phyloP scores from a whole-genome alignment of 176 grass and related monocot species.

The Cenchrus fungigraminus region DNA sequence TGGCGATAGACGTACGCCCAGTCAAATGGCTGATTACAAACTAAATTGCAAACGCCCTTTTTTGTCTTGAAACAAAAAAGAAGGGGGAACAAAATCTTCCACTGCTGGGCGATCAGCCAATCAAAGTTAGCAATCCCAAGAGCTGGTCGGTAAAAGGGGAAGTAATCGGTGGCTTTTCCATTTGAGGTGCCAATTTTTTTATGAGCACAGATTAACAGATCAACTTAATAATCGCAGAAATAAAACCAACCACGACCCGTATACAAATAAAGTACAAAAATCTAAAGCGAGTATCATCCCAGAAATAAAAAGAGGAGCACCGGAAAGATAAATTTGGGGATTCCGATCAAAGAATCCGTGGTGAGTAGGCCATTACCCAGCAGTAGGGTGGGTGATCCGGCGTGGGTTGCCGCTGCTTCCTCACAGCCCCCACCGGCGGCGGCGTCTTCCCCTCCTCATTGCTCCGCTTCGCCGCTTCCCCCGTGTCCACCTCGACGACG shows the following conservation, averaged over 20 bases:
- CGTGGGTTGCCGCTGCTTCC: constrained; percentile 15
- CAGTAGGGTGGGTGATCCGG: constrained; percentile 62
- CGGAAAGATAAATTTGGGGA: not conserved
- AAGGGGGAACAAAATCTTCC: not conserved
- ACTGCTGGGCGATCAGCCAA: not conserved
- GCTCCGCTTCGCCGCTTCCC: not conserved
- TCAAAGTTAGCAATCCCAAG: not conserved
- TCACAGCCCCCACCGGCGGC: not conserved
- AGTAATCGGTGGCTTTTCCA: not conserved
- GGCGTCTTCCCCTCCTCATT: not conserved
- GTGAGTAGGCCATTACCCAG: constrained; percentile 43
- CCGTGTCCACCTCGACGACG: constrained; percentile 6
- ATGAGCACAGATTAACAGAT: not conserved
- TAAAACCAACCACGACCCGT: not conserved
- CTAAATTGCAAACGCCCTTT: not conserved
- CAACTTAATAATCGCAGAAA: not conserved
- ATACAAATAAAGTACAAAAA: not conserved
- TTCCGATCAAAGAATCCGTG: not conserved
- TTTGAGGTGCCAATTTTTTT: not conserved
- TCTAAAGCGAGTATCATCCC: not conserved
- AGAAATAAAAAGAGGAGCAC: not conserved
- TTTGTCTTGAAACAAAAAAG: not conserved
- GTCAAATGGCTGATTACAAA: not conserved
- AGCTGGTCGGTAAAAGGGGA: not conserved
- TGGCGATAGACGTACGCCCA: not conserved